These are phyloP conservation scores for Lithohypha guttulata DNA, from an alignment of 2,329 filamentous ascomycete species.

Conservation along the genomic window DNA sequence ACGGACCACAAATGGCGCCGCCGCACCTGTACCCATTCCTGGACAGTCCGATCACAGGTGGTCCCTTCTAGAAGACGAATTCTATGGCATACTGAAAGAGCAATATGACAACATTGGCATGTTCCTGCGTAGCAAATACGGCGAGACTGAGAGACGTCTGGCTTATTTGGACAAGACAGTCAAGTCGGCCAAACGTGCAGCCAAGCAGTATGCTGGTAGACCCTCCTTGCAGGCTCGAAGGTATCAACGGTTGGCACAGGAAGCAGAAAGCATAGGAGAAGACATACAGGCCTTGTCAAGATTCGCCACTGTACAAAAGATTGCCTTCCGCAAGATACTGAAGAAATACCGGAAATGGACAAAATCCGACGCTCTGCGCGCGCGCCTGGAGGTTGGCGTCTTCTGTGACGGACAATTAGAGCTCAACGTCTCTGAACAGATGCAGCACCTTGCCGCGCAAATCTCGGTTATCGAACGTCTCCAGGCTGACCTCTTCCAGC, in stretches of 20 bases:
- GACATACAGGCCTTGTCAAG: constrained; percentile 61
- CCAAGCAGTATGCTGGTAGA: constrained; percentile 11
- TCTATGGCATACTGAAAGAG: constrained; percentile 58
- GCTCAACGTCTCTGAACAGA: constrained; percentile 17
- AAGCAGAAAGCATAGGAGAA: constrained; percentile 48
- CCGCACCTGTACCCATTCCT: constrained; percentile 60
- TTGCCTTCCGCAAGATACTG: constrained; percentile 69
- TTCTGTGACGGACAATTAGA: constrained; percentile 29
- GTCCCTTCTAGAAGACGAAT: constrained; percentile 56
- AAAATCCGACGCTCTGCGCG: constrained; percentile 53
- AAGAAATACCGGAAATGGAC: constrained; percentile 91
- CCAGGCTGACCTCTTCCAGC: constrained; percentile 12
- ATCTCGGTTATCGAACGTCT: constrained; percentile 14
- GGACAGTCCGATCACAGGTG: constrained; percentile 52
- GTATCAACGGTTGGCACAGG: constrained; percentile 41
- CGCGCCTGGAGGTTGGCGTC: constrained; percentile 56
- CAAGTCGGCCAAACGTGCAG: constrained; percentile 21
- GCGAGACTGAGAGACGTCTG: constrained; percentile 62
- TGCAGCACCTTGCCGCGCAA: constrained; percentile 14
- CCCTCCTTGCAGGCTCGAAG: constrained; percentile 24
- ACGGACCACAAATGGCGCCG: constrained; percentile 60
- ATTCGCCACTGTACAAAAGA: constrained; percentile 62
- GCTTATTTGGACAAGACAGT: constrained; percentile 33
- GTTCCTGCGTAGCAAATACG: constrained; percentile 69
- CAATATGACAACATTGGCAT: constrained; percentile 70